phyloP scores from a whole-genome alignment of 441 rosid genomes.

The Isatis lusitanica region DNA sequence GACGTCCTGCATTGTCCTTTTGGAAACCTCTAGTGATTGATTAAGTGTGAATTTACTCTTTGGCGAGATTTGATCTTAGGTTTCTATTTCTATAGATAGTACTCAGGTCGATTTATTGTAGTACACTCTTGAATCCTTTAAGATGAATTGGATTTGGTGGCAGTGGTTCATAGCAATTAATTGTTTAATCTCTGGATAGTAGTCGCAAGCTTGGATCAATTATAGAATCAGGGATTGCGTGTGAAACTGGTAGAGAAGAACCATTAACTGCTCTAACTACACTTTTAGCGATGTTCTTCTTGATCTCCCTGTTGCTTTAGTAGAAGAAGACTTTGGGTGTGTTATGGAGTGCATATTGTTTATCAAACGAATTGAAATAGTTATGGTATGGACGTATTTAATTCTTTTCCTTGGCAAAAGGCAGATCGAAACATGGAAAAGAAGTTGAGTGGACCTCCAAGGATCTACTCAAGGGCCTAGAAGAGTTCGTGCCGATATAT shows the following conservation, averaged over 20 bases:
- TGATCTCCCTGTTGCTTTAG: neutral
- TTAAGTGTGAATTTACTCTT: neutral
- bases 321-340: neutral
- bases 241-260: conserved; percentile 14
- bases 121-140: neutral
- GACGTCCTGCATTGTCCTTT: neutral
- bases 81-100: neutral
- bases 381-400: conserved; percentile 47
- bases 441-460: conserved; percentile 92
- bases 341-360: neutral
- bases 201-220: neutral
- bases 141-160: neutral
- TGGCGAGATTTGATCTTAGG: conserved; percentile 28
- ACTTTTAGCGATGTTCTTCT: conserved; percentile 16
- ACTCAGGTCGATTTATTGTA: neutral
- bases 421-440: conserved; percentile 99
- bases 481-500: conserved; percentile 89
- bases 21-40: neutral
- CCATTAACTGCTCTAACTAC: neutral
- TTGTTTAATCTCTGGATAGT: conserved; percentile 3
- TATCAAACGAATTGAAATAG: neutral
- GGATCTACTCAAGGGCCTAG: conserved; percentile 81
- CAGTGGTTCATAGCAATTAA: neutral
- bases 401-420: conserved; percentile 80
- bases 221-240: neutral